A percentile compares a stretch with the other conserved stretches of the same genome.
Conservation (phyloP, 2,329 filamentous ascomycete genomes). For the Botryotinia convoluta region DNA sequence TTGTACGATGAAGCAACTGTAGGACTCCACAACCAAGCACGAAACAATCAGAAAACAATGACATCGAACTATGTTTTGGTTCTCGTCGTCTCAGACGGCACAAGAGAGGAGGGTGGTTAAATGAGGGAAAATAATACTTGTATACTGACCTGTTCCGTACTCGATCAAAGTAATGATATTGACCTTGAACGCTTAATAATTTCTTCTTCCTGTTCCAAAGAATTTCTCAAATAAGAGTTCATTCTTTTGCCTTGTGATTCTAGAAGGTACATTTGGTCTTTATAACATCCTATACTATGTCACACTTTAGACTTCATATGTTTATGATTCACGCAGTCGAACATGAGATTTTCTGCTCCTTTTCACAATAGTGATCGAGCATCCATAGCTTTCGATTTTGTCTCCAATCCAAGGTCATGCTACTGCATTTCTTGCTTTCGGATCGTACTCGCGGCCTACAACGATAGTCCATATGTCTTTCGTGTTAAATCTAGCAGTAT, state of each 20-base stretch:
- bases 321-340: neutral
- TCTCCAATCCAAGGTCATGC: neutral
- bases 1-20: neutral
- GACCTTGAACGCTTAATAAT: rapidly evolving
- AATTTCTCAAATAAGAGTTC: rapidly evolving
- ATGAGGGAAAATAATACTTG: neutral
- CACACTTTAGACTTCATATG: neutral
- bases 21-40: neutral
- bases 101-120: too few species aligned
- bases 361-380: neutral
- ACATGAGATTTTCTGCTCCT: neutral
- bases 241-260: neutral
- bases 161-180: rapidly evolving
- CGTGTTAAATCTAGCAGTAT: neutral
- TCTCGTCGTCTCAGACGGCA: neutral
- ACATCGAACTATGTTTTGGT: neutral
- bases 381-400: neutral
- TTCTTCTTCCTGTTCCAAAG: neutral
- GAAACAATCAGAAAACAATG: neutral
- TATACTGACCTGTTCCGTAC: neutral
- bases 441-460: neutral
- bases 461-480: neutral
- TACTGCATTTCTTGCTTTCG: neutral
- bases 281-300: neutral
- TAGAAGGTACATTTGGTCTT: neutral